phyloP scores from a whole-genome alignment of 2,329 filamentous ascomycete genomes.

The Ascocoryne sarcoides region DNA sequence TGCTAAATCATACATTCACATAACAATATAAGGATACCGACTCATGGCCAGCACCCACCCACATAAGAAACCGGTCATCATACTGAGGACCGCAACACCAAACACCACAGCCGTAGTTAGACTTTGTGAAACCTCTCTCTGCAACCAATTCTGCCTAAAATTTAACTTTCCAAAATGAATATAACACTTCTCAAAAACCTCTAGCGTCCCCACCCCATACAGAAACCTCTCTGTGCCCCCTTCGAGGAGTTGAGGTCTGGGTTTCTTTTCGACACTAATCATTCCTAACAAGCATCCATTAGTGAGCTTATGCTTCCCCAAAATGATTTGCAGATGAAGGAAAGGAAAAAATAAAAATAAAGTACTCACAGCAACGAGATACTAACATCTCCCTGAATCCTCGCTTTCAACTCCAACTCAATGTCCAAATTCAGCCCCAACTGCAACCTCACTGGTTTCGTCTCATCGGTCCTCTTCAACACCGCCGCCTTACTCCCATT shows the following conservation, averaged over 20 bases:
- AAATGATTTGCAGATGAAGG: too few species aligned
- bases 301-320: too few species aligned
- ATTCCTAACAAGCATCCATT: too few species aligned
- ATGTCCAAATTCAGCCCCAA: constrained; percentile 12
- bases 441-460: constrained; percentile 9
- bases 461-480: not conserved
- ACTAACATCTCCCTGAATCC: constrained; percentile 10
- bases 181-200: constrained; percentile 10
- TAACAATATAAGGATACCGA: too few species aligned
- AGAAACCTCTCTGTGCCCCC: constrained; percentile 3
- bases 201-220: not conserved
- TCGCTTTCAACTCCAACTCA: constrained; percentile 12
- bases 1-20: too few species aligned
- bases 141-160: constrained; percentile 8
- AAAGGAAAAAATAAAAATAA: too few species aligned
- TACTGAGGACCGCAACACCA: constrained; percentile 2
- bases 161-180: constrained; percentile 6
- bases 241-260: not conserved
- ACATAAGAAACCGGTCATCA: too few species aligned
- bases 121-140: constrained; percentile 8
- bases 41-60: too few species aligned
- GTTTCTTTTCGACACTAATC: too few species aligned
- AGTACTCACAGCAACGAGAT: constrained; percentile 10
- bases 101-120: constrained; percentile 4
- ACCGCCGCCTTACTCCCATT: not conserved